Percentiles rank a stretch among this genome's conserved stretches.
Evolutionary conservation across 1,284 basidiomycete species (phyloP).

Genomic region (Cryptococcus maquisensis): DNA sequence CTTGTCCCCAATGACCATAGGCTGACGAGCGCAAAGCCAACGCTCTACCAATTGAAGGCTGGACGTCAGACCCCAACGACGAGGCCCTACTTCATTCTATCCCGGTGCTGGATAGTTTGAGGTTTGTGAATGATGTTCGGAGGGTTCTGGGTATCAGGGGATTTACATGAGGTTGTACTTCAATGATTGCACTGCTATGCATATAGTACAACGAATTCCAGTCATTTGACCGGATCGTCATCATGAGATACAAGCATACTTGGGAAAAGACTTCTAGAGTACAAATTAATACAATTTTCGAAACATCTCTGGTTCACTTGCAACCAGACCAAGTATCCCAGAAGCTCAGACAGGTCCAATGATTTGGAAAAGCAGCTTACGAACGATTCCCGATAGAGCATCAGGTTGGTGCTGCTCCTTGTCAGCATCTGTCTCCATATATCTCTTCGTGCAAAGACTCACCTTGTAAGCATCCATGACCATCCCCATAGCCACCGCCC

Average conservation of each 20-base stretch:
- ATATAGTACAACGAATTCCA: too few species aligned
- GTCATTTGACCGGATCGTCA: too few species aligned
- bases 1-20: background rate
- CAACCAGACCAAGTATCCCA: too few species aligned
- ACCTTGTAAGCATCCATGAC: conserved; percentile 69
- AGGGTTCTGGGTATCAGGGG: conserved; percentile 75
- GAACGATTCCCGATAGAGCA: conserved; percentile 79
- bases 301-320: too few species aligned
- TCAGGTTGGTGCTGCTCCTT: conserved; percentile 73
- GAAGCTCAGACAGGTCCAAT: conserved; percentile 60
- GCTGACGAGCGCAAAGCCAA: conserved; percentile 62
- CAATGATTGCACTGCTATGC: too few species aligned
- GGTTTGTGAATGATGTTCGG: conserved; percentile 93
- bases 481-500: conserved; percentile 78
- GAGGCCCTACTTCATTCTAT: conserved; percentile 93
- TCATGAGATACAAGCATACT: too few species aligned
- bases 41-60: conserved; percentile 97
- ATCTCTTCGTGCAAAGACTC: conserved; percentile 6
- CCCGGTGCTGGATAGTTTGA: conserved; percentile 88
- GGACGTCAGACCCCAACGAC: conserved; percentile 96
- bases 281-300: too few species aligned
- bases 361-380: conserved; percentile 84
- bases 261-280: too few species aligned
- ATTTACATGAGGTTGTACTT: conserved; percentile 23
- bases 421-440: background rate